Conservation (phyloP, 768 basidiomycete genomes). For the Gloeophyllum trabeum region DNA sequence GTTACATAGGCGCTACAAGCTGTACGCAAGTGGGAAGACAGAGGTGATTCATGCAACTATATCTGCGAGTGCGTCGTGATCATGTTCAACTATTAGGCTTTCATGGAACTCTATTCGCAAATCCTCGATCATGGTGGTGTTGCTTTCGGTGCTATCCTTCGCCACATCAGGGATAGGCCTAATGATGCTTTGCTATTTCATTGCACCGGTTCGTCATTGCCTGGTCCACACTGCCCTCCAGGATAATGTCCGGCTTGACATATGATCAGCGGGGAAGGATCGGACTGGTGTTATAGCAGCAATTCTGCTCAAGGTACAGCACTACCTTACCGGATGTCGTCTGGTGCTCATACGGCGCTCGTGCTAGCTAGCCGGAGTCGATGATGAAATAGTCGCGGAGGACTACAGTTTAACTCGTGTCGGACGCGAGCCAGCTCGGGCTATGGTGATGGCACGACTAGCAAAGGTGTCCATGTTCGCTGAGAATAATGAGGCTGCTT, state of each 20-base stretch:
- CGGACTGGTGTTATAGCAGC: constrained; percentile 71
- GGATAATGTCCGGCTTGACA: not conserved
- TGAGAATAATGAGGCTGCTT: constrained; percentile 58
- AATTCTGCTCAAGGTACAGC: constrained; percentile 51
- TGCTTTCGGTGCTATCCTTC: constrained; percentile 60
- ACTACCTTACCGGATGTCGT: too few relatives aligned
- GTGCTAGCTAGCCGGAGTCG: constrained; percentile 59
- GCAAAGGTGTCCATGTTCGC: constrained; percentile 65
- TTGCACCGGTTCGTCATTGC: constrained; percentile 47
- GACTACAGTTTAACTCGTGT: constrained; percentile 74
- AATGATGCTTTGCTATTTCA: constrained; percentile 59
- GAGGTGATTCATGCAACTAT: constrained; percentile 34
- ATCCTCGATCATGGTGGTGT: constrained; percentile 64
- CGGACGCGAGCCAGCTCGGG: constrained; percentile 70
- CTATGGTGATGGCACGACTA: constrained; percentile 57
- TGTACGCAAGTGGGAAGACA: constrained; percentile 73
- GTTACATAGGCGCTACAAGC: constrained; percentile 46
- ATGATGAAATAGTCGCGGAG: constrained; percentile 47
- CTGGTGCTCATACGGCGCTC: not conserved
- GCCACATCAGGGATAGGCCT: constrained; percentile 64
- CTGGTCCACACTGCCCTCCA: not conserved
- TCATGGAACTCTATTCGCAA: constrained; percentile 73
- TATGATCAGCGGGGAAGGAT: constrained; percentile 59
- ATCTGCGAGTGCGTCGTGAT: not conserved
- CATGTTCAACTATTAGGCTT: constrained; percentile 35